These are phyloP conservation scores for Verticillium nubilum DNA, from an alignment of 2,329 filamentous ascomycete genomes.

Conservation along the genomic window DNA sequence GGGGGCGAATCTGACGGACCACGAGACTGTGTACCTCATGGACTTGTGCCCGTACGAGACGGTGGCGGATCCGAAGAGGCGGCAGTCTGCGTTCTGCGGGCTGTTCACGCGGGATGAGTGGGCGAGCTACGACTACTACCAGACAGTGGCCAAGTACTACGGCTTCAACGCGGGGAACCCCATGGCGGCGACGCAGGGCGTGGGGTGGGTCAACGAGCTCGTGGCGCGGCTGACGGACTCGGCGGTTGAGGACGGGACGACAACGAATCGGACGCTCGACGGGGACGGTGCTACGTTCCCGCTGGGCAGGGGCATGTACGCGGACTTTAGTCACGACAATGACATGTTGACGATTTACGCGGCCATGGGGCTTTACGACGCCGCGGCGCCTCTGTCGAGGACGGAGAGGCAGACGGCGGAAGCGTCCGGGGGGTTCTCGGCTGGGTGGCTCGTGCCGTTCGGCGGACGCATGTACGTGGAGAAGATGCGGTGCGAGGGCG, in stretches of 20 bases:
- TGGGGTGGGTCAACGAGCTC: slow-evolving; percentile 84
- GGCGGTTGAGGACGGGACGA: slow-evolving; percentile 67
- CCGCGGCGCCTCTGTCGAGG: slow-evolving; percentile 53
- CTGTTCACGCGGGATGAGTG: slow-evolving; percentile 73
- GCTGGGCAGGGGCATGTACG: slow-evolving; percentile 63
- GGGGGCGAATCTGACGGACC: slow-evolving; percentile 57
- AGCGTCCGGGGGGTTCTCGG: slow-evolving; percentile 62
- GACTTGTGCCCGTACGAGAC: slow-evolving; percentile 84
- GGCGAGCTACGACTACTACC: slow-evolving; percentile 74
- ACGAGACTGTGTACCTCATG: slow-evolving; percentile 70
- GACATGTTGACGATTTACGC: slow-evolving; percentile 73
- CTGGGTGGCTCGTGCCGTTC: slow-evolving; percentile 79
- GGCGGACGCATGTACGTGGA: slow-evolving; percentile 78
- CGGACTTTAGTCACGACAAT: slow-evolving; percentile 91
- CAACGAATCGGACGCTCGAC: slow-evolving; percentile 74
- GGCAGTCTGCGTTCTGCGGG: slow-evolving; percentile 65
- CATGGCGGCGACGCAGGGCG: slow-evolving; percentile 77
- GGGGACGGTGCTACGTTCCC: slow-evolving; percentile 65
- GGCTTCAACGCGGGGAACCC: slow-evolving; percentile 71
- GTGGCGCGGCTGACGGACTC: slow-evolving; percentile 69
- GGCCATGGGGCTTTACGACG: slow-evolving; percentile 69
- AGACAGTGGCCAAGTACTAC: slow-evolving; percentile 80
- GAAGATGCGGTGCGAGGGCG: slow-evolving; percentile 64
- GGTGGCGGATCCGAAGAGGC: slow-evolving; percentile 53
- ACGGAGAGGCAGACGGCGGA: slow-evolving; percentile 41